Conservation (phyloP, 116 monocot species). For the Posidonia oceanica region DNA sequence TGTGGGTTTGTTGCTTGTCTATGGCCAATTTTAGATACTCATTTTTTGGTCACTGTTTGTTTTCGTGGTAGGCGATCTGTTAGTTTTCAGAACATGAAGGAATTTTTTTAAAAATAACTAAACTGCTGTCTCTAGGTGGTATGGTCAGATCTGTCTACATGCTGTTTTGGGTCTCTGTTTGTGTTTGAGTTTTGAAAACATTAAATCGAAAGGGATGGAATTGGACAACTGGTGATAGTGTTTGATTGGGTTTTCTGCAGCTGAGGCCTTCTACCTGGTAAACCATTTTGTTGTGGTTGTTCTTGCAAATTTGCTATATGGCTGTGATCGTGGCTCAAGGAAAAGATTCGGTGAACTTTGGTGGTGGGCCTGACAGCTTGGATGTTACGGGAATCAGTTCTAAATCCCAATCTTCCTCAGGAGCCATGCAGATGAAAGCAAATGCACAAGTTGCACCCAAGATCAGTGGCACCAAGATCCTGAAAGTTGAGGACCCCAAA, state of each 20-base stretch:
- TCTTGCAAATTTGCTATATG: conserved; percentile 8
- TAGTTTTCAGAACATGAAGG: no score
- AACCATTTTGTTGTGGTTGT: background rate
- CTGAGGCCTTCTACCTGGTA: background rate
- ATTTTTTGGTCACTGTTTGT: no score
- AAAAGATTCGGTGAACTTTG: conserved; percentile 27
- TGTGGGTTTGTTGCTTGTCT: no score
- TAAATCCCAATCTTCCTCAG: conserved; percentile 33
- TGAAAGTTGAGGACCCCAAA: conserved; percentile 33
- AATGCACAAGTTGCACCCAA: conserved; percentile 66
- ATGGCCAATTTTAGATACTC: no score
- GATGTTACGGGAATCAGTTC: conserved; percentile 40
- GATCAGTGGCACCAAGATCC: conserved; percentile 58
- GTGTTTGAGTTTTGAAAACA: no score
- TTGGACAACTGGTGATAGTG: background rate
- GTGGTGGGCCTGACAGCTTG: conserved; percentile 35
- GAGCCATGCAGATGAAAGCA: conserved; percentile 42
- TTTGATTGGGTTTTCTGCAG: conserved; percentile 3
- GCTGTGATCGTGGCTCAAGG: conserved; percentile 14
- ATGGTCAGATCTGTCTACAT: no score
- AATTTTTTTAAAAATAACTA: no score
- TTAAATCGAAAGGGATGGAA: no score
- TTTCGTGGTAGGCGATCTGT: no score
- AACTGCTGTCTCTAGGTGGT: no score
- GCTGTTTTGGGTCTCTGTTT: no score